phyloP scores from a whole-genome alignment of 192 early-diverging fungal genomes.

The Neocallimastix lanati region DNA sequence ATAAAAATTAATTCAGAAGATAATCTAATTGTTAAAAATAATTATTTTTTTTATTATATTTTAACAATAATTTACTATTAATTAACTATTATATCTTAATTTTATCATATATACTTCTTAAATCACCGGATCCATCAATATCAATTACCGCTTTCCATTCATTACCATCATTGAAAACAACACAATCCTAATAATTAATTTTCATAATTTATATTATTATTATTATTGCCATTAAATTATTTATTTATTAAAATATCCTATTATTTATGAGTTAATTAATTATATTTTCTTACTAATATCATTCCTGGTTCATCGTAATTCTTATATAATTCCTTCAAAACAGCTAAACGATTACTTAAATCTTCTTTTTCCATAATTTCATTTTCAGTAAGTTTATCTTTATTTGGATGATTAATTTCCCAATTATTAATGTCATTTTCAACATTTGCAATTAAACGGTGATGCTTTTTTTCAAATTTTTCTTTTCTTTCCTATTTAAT shows the following conservation, averaged over 20 bases:
- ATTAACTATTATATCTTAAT: too few species aligned
- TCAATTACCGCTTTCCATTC: constrained; percentile 77
- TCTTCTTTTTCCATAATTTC: constrained; percentile 25
- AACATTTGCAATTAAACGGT: background rate
- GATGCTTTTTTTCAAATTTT: background rate
- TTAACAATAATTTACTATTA: too few species aligned
- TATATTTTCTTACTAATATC: background rate
- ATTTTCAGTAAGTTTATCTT: constrained; percentile 23
- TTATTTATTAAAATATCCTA: too few species aligned
- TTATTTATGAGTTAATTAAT: too few species aligned
- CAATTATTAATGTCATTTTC: background rate
- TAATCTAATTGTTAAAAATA: too few species aligned
- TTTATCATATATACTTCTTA: constrained; percentile 28
- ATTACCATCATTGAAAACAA: constrained; percentile 72
- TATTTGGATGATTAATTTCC: constrained; percentile 6
- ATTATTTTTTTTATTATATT: too few species aligned
- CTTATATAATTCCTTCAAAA: constrained; percentile 34
- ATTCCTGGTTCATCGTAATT: constrained; percentile 57
- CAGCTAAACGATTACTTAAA: constrained; percentile 39
- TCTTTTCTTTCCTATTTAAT: background rate
- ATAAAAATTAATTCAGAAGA: too few species aligned
- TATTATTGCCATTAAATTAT: background rate
- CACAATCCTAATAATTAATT: constrained; percentile 40
- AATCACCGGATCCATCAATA: constrained; percentile 55
- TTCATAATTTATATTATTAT: background rate